Evolutionary conservation across 352 stramenopile genomes (phyloP).

Genomic region (Pythium plurisporium): DNA sequence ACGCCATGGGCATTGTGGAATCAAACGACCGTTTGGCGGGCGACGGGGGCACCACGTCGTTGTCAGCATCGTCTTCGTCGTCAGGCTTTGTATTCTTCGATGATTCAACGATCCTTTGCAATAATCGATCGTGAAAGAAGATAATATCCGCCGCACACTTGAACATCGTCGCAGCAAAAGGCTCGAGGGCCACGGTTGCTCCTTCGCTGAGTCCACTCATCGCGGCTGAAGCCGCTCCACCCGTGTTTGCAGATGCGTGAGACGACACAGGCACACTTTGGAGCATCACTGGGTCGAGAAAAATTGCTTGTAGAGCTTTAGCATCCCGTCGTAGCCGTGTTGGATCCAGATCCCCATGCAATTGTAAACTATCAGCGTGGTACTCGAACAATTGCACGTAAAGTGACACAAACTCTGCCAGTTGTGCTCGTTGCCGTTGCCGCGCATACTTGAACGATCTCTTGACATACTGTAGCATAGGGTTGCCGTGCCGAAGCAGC

Average conservation of each 20-base stretch:
- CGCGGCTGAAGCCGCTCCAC: background rate
- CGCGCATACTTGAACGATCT: conserved; percentile 46
- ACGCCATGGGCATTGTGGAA: conserved; percentile 19
- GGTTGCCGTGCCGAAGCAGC: conserved; percentile 32
- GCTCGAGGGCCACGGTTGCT: conserved; percentile 6
- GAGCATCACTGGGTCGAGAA: conserved; percentile 10
- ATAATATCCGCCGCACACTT: conserved; percentile 16
- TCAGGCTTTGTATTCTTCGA: background rate
- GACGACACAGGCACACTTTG: conserved; percentile 8
- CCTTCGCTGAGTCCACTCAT: background rate
- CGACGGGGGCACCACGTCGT: conserved; percentile 1
- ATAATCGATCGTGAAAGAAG: conserved; percentile 20
- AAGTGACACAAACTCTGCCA: conserved; percentile 54
- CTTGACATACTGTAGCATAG: conserved; percentile 60
- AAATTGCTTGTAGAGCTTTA: conserved; percentile 14
- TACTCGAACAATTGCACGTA: conserved; percentile 56
- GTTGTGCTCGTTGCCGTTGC: conserved; percentile 27
- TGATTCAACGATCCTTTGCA: conserved; percentile 1
- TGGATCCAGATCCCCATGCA: conserved; percentile 32
- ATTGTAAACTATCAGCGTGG: conserved; percentile 30
- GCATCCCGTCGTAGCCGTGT: conserved; percentile 24
- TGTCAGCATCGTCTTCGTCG: background rate
- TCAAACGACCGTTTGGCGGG: conserved; percentile 18
- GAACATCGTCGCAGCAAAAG: background rate
- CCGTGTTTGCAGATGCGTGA: background rate